Conservation (phyloP, 441 rosid species). For the Pelargonium australe region DNA sequence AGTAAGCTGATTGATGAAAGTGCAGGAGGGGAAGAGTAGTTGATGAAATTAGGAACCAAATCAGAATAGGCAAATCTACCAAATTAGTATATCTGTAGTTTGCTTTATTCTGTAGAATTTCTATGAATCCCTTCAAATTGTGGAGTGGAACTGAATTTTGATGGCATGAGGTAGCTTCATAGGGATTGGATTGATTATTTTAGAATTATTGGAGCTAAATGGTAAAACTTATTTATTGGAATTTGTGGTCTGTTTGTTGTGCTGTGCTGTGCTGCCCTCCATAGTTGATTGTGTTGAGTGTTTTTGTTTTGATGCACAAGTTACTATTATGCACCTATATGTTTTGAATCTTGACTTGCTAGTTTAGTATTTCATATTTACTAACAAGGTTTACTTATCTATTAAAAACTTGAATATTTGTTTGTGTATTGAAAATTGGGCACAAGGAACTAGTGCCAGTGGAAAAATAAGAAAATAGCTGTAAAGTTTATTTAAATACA, state of each 20-base stretch:
- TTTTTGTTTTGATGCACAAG: no score
- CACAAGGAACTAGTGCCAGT: no score
- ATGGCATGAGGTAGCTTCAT: slow-evolving; percentile 38
- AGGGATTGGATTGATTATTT: slow-evolving; percentile 49
- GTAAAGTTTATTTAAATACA: no score
- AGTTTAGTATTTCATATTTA: no score
- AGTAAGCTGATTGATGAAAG: slow-evolving; percentile 60
- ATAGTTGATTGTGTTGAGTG: no score
- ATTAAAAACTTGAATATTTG: no score
- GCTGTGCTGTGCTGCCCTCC: no score
- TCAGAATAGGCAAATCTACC: slow-evolving; percentile 31
- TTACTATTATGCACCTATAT: no score
- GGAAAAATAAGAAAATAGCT: no score
- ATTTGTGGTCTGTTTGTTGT: slow-evolving; percentile 15
- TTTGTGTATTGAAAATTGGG: no score
- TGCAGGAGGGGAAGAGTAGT: slow-evolving; percentile 19
- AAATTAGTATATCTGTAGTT: slow-evolving; percentile 19
- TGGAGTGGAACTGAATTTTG: slow-evolving; percentile 76
- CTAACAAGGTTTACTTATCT: no score
- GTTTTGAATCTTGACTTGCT: no score
- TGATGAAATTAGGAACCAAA: slow-evolving; percentile 24
- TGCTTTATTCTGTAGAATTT: slow-evolving; percentile 36
- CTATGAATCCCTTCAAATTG: slow-evolving; percentile 36
- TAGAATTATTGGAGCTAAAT: slow-evolving; percentile 25
- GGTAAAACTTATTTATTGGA: slow-evolving; percentile 29